These are phyloP conservation scores for Meira nashicola DNA, from an alignment of 1,284 basidiomycete species.

Conservation along the genomic window DNA sequence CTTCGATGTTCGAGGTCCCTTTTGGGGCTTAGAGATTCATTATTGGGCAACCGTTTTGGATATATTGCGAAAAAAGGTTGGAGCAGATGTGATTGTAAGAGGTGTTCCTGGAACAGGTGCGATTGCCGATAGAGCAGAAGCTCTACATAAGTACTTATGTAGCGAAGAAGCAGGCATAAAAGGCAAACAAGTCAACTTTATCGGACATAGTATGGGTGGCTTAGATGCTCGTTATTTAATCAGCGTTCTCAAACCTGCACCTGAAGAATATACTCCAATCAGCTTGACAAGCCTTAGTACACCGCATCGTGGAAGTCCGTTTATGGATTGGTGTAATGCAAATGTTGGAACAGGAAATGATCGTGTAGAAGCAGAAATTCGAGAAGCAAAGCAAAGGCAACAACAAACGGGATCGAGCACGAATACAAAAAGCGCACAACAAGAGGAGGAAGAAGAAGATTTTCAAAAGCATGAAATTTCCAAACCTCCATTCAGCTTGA, in stretches of 20 bases:
- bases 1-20: slow-evolving; percentile 77
- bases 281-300: slow-evolving; percentile 87
- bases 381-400: slow-evolving; percentile 21
- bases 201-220: slow-evolving; percentile 86
- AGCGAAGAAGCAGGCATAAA: slow-evolving; percentile 60
- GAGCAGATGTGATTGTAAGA: slow-evolving; percentile 90
- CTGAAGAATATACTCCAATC: slow-evolving; percentile 70
- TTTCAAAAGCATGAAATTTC: neutral
- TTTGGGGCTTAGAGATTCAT: slow-evolving; percentile 68
- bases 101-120: slow-evolving; percentile 91
- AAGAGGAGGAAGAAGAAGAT: neutral
- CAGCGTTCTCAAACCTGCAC: slow-evolving; percentile 69
- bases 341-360: slow-evolving; percentile 51
- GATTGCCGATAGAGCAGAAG: slow-evolving; percentile 74
- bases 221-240: slow-evolving; percentile 69
- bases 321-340: slow-evolving; percentile 92
- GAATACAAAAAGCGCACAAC: neutral
- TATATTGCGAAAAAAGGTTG: slow-evolving; percentile 74
- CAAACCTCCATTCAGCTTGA: slow-evolving; percentile 40
- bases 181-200: slow-evolving; percentile 77
- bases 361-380: slow-evolving; percentile 41
- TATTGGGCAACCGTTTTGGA: slow-evolving; percentile 91
- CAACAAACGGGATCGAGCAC: neutral
- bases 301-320: slow-evolving; percentile 90
- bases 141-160: slow-evolving; percentile 68